phyloP scores from a whole-genome alignment of 768 basidiomycete genomes.

The Pleurotus cornucopiae region DNA sequence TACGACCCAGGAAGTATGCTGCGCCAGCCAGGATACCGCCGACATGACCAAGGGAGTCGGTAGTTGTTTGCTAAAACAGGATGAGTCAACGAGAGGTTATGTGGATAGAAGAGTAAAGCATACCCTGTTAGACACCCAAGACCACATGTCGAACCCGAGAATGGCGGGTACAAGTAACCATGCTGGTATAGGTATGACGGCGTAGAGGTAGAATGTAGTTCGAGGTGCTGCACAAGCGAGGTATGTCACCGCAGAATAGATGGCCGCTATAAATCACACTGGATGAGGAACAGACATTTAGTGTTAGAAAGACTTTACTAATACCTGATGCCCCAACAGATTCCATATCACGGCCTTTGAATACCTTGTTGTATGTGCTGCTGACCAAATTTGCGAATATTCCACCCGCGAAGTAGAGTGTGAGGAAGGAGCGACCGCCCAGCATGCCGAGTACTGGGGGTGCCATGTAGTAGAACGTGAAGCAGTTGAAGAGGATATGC shows the following conservation, averaged over 20 bases:
- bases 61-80: constrained; percentile 38
- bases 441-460: constrained; percentile 57
- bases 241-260: constrained; percentile 66
- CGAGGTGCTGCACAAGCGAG: constrained; percentile 69
- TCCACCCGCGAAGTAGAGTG: constrained; percentile 76
- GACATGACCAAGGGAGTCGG: constrained; percentile 65
- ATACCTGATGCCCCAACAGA: constrained; percentile 74
- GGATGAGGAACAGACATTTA: too few species aligned
- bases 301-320: too few species aligned
- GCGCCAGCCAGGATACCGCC: constrained; percentile 62
- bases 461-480: constrained; percentile 77
- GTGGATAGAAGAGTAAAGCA: constrained; percentile 9
- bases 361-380: constrained; percentile 42
- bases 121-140: constrained; percentile 35
- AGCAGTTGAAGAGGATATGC: constrained; percentile 74
- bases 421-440: constrained; percentile 62
- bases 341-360: constrained; percentile 31
- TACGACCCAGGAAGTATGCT: constrained; percentile 43
- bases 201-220: constrained; percentile 66
- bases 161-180: constrained; percentile 71
- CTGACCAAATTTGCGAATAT: constrained; percentile 48
- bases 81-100: not conserved
- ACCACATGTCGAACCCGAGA: constrained; percentile 56
- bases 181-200: constrained; percentile 74
- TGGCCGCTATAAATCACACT: constrained; percentile 45